Evolutionary conservation across 1,139 yeast genomes (phyloP).

Genomic region (Wickerhamiella pararugosa): DNA sequence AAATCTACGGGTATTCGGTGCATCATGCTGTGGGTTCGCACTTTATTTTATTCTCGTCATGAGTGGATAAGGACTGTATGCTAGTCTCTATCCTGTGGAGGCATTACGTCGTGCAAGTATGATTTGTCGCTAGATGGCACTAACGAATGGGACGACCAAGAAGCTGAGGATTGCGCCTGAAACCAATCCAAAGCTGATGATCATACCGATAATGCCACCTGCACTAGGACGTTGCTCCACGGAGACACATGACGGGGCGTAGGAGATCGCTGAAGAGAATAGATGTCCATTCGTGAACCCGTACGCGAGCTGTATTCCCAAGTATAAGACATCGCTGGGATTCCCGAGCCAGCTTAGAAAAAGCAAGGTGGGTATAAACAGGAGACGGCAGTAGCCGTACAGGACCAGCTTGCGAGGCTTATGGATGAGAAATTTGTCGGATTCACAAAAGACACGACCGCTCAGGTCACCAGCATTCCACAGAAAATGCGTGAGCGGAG

Average conservation of each 20-base stretch:
- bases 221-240: conserved; percentile 78
- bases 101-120: too few species aligned
- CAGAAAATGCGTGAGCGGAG: conserved; percentile 62
- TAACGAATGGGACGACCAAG: conserved; percentile 1
- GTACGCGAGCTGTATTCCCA: conserved; percentile 54
- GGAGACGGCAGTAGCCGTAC: conserved; percentile 39
- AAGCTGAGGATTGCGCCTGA: conserved; percentile 14
- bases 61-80: too few species aligned
- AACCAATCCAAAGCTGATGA: conserved; percentile 47
- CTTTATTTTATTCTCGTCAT: too few species aligned
- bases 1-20: too few species aligned
- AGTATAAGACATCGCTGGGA: conserved; percentile 32
- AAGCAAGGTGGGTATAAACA: conserved; percentile 44
- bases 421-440: conserved; percentile 23
- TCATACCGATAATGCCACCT: conserved; percentile 75
- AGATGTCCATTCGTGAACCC: conserved; percentile 84
- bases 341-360: conserved; percentile 19
- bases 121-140: too few species aligned
- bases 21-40: too few species aligned
- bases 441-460: conserved; percentile 61
- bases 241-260: conserved; percentile 42
- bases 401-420: conserved; percentile 22
- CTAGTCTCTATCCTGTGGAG: too few species aligned
- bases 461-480: conserved; percentile 86
- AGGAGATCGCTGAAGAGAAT: conserved; percentile 69